A percentile compares a stretch with the other conserved stretches of the same genome.
phyloP scores from a whole-genome alignment of 2,329 filamentous ascomycete species.

The Corynespora cassiicola region DNA sequence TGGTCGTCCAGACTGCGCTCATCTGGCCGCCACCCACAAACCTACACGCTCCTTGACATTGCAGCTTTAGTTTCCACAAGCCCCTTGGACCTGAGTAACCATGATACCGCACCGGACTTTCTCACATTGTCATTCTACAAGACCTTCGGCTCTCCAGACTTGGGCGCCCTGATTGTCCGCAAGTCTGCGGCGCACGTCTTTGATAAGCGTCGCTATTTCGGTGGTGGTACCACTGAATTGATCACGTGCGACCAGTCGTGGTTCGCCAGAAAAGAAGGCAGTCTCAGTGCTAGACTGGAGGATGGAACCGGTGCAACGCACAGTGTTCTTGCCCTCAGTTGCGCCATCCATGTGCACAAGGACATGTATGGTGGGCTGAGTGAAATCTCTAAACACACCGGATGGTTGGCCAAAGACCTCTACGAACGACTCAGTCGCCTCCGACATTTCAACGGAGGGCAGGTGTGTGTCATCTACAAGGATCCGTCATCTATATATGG shows the following conservation, averaged over 20 bases:
- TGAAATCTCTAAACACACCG: conserved; percentile 65
- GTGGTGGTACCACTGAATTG: conserved; percentile 69
- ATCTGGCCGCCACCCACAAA: conserved; percentile 48
- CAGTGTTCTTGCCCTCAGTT: conserved; percentile 67
- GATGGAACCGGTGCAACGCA: conserved; percentile 73
- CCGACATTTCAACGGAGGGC: conserved; percentile 60
- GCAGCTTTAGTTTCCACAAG: conserved; percentile 70
- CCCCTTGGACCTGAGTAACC: conserved; percentile 62
- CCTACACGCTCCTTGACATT: conserved; percentile 75
- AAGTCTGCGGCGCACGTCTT: conserved; percentile 67
- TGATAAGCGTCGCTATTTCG: conserved; percentile 67
- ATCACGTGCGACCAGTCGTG: conserved; percentile 61
- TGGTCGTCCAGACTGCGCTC: conserved; percentile 54
- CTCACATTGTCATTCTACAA: conserved; percentile 89
- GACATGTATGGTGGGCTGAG: conserved; percentile 65
- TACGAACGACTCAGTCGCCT: conserved; percentile 57
- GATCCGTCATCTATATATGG: conserved; percentile 57
- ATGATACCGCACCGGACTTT: conserved; percentile 76
- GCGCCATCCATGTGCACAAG: conserved; percentile 64
- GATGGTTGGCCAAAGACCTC: conserved; percentile 58
- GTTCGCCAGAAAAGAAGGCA: conserved; percentile 61
- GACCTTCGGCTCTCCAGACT: conserved; percentile 92
- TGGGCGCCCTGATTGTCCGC: conserved; percentile 83
- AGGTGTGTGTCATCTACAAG: conserved; percentile 63
- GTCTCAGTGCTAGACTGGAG: conserved; percentile 67